phyloP scores from a whole-genome alignment of 2,329 filamentous ascomycete species.

The Aotearoamyces nothofagi region DNA sequence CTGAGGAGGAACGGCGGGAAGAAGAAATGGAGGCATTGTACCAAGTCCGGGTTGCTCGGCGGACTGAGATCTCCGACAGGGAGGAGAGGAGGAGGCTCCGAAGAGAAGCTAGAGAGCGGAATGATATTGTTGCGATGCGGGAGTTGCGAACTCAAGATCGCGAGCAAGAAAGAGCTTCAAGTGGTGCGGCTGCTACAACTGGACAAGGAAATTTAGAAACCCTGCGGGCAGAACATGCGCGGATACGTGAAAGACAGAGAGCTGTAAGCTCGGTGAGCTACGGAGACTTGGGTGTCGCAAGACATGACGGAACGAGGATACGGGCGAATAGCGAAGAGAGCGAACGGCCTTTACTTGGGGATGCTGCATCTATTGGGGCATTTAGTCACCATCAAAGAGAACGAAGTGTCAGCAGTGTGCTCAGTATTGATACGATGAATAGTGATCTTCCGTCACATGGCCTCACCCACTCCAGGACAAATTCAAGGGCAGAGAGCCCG shows the following conservation, averaged over 20 bases:
- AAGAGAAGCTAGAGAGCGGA: slow-evolving; percentile 54
- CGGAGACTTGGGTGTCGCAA: slow-evolving; percentile 58
- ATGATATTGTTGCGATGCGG: slow-evolving; percentile 55
- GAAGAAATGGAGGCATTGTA: slow-evolving; percentile 89
- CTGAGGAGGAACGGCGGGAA: slow-evolving; percentile 61
- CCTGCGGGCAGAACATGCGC: slow-evolving; percentile 37
- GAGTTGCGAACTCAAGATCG: slow-evolving; percentile 41
- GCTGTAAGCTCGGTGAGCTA: slow-evolving; percentile 65
- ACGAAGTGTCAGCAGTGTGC: slow-evolving; percentile 35
- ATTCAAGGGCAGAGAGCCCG: slow-evolving; percentile 28
- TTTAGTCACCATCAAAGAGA: slow-evolving; percentile 27
- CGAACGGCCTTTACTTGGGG: slow-evolving; percentile 54
- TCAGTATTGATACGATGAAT: slow-evolving; percentile 35
- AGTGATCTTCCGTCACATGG: slow-evolving; percentile 25
- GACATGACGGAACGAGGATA: slow-evolving; percentile 63
- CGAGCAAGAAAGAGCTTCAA: slow-evolving; percentile 29
- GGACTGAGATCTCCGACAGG: slow-evolving; percentile 60
- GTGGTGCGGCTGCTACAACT: slow-evolving; percentile 15
- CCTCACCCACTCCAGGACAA: slow-evolving; percentile 23
- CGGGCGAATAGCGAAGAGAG: slow-evolving; percentile 60
- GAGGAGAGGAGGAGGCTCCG: slow-evolving; percentile 58
- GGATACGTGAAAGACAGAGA: slow-evolving; percentile 43
- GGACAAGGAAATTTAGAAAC: slow-evolving; percentile 39
- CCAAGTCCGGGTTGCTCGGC: slow-evolving; percentile 68
- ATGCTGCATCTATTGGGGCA: slow-evolving; percentile 36